Percentiles rank a stretch among this genome's conserved stretches.
phyloP scores from a whole-genome alignment of 1,284 basidiomycete genomes.

The Fomes fomentarius region DNA sequence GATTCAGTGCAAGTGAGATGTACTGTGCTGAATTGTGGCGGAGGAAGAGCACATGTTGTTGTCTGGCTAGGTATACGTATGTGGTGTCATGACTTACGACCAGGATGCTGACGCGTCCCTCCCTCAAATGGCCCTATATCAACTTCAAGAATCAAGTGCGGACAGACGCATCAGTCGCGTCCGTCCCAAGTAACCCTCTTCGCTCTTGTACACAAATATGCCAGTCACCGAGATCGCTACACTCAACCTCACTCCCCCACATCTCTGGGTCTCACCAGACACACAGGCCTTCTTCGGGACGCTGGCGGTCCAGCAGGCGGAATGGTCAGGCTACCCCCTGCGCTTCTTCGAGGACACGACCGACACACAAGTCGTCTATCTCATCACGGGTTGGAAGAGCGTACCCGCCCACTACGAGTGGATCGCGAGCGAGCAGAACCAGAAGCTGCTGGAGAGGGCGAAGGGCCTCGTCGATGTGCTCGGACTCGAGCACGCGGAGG shows the following conservation, averaged over 20 bases:
- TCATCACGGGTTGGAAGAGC: conserved; percentile 49
- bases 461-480: conserved; percentile 37
- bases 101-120: no score
- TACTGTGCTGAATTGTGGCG: no score
- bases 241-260: conserved; percentile 21
- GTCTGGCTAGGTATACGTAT: no score
- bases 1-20: no score
- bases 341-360: conserved; percentile 38
- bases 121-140: no score
- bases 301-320: conserved; percentile 38
- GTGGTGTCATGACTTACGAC: no score
- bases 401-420: conserved; percentile 44
- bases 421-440: conserved; percentile 45
- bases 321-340: conserved; percentile 44
- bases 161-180: no score
- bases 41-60: no score
- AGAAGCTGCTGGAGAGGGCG: conserved; percentile 39
- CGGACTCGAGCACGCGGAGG: conserved; percentile 42
- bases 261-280: conserved; percentile 16
- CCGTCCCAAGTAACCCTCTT: no score
- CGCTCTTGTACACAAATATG: conserved; percentile 22
- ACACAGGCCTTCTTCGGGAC: conserved; percentile 24
- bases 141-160: no score
- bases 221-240: conserved; percentile 31
- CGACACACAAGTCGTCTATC: conserved; percentile 34